Evolutionary conservation across 768 basidiomycete genomes (phyloP), one percentile per base, ranked within the genome.

Genomic region (Lyophyllum atratum): DNA sequence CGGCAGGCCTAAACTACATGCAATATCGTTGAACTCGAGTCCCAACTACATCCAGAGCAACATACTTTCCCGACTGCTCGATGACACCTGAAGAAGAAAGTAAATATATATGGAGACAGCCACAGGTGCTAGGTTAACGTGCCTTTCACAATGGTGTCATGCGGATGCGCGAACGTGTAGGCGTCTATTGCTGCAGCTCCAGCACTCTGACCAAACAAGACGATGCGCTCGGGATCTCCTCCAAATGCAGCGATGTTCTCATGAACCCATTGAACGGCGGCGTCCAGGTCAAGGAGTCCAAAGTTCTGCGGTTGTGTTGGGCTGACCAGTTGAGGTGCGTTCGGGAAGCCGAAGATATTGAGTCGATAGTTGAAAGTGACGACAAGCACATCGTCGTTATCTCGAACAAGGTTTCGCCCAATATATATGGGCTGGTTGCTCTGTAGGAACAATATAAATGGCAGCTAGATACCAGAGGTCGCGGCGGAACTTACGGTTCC

Each of bases 241-340:
- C 74, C 74, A 52, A 80, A 82, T 4, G 63, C 68, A 7, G 68
- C 72, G 49, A 81, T 81, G 58, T 81, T 78, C 25, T 72, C 67
- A 39, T 76, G 71, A 10, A 81, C 73, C 80, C 79, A 80, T 56
- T 77, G 57, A 1, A 80, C 69, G 4, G 76, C 78, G 22, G 74
- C 70, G 12, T 71, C 67, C 3, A 67, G 17, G 37, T 78, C 76
- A 10, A 74, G 64, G 10, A 76, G 58, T 3, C 75, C 75, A 62
- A 74, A 75, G 49, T 76, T 76, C 49, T 75, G 72, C 2, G 70
- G 59, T 7, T 60, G 56, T 0, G 58, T 59, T 9, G 50, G 51
- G 19, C 54, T 59, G 26, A 56, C 52, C 24, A 76, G 67, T 42
- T 74, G 74, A 12, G 74, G 72, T 3, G 74, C 72, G 49, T 69